Base-by-base conservation (phyloP, 2,329 filamentous ascomycete genomes). In the Fusarium illudens region DNA sequence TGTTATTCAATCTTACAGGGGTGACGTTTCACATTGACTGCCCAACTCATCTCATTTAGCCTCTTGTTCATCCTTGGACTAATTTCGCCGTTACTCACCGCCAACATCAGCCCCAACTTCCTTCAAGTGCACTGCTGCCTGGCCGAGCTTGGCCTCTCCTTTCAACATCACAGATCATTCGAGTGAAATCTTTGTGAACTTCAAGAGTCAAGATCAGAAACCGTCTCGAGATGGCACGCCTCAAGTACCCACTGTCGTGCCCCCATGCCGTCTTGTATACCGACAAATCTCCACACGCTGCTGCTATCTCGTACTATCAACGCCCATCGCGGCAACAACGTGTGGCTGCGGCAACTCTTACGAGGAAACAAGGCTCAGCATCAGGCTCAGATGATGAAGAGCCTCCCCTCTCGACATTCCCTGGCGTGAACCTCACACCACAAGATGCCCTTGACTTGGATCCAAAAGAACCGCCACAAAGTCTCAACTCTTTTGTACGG, bases 381-480 rank as follows among this genome's bases (percentile, higher is more conserved):
- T 29, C 42, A 8, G 7, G 3, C 12, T 20, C 51, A 8, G 19
- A 4, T 19, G 15, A 22, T 20, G 4, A 17, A 12, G 25, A 29
- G 6, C 34, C 33, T n/a, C 17, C 51, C 8, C 27, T 39, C n/a
- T 53, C 51, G 34, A 37, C 34, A 3, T 53, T 53, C 17, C 51
- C 51, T 17, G 51, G 51, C 10, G 22, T 53, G 25, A 53, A 53
- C n/a, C 51, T 53, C 34, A 19, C 17, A 11, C 51, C 51, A 12
- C 51, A 53, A 15, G 51, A 53, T 37, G 34, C 51, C 19, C 51
- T 53, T 7, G 51, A 53, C 19, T 20, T 53, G 20, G 51, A 53
- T 19, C 51, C 51, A 53, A 39, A 42, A 10, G 51, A 53, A 13
- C n/a, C n/a, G n/a, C n/a, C 22, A 11, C 51, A 53, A 27, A 53